Percentiles rank a stretch among this genome's conserved stretches.
Conservation (phyloP, 2,329 filamentous ascomycete genomes). For the Fusarium denticulatum region DNA sequence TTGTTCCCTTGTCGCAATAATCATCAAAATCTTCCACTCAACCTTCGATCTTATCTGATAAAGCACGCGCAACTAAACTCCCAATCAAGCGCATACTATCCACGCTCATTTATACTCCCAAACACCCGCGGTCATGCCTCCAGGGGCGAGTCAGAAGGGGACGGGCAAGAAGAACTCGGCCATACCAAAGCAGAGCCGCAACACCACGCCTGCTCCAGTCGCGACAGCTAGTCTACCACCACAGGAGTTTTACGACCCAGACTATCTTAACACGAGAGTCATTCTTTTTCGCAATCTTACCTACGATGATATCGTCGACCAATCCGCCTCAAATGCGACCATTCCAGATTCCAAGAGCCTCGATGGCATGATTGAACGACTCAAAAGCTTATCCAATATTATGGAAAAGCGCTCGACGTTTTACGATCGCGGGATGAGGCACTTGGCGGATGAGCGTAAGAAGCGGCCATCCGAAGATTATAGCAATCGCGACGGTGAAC, state of each 20-base stretch:
- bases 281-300: slow-evolving; percentile 68
- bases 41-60: slow-evolving; percentile 12
- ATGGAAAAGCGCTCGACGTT: slow-evolving; percentile 74
- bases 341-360: slow-evolving; percentile 72
- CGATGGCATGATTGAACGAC: slow-evolving; percentile 70
- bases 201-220: slow-evolving; percentile 72
- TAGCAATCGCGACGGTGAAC: slow-evolving; percentile 59
- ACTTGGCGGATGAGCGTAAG: slow-evolving; percentile 73
- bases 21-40: slow-evolving; percentile 13
- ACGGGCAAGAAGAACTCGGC: slow-evolving; percentile 72
- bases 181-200: slow-evolving; percentile 77
- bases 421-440: slow-evolving; percentile 78
- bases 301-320: slow-evolving; percentile 77
- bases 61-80: not conserved
- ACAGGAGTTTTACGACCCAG: slow-evolving; percentile 66
- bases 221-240: slow-evolving; percentile 63
- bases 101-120: not conserved
- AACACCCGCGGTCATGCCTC: slow-evolving; percentile 59
- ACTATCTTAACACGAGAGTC: slow-evolving; percentile 73
- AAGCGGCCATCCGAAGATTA: slow-evolving; percentile 67
- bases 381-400: slow-evolving; percentile 71
- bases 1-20: slow-evolving; percentile 23
- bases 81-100: not conserved
- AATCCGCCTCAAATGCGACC: slow-evolving; percentile 63
- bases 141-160: slow-evolving; percentile 67